phyloP scores from a whole-genome alignment of 495 filamentous ascomycete genomes.

The Astrothelium subdiscretum region DNA sequence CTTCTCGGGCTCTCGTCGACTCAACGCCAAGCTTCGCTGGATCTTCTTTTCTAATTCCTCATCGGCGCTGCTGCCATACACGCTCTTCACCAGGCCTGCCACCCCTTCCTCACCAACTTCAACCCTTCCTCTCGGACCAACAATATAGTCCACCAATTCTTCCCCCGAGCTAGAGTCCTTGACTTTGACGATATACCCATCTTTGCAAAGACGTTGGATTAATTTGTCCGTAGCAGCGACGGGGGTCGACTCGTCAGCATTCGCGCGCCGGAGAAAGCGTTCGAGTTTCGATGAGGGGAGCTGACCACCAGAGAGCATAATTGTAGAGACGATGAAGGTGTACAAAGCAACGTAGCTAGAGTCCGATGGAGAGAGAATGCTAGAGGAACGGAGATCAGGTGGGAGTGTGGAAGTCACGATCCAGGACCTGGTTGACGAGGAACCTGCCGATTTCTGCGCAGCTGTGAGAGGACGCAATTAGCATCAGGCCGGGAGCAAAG shows the following conservation, averaged over 20 bases:
- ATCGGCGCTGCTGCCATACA: conserved; percentile 31
- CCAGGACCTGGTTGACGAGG: conserved; percentile 42
- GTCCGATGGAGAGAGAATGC: conserved; percentile 65
- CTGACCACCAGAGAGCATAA: conserved; percentile 56
- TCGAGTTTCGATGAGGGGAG: conserved; percentile 48
- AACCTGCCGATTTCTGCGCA: conserved; percentile 36
- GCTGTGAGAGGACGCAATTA: conserved; percentile 28
- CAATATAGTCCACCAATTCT: conserved; percentile 61
- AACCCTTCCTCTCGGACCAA: conserved; percentile 74
- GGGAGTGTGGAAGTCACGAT: conserved; percentile 64
- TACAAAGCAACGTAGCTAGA: conserved; percentile 70
- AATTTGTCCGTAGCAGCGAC: conserved; percentile 53
- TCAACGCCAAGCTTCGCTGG: conserved; percentile 22
- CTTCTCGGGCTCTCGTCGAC: conserved; percentile 9
- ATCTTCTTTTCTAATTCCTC: conserved; percentile 28
- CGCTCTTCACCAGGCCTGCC: conserved; percentile 52
- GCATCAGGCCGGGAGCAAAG: background rate
- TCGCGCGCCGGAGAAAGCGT: conserved; percentile 61
- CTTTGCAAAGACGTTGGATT: conserved; percentile 60
- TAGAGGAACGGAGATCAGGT: conserved; percentile 44
- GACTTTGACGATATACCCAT: conserved; percentile 72
- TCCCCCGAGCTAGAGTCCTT: conserved; percentile 36
- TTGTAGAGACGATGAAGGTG: conserved; percentile 64
- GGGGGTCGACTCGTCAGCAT: conserved; percentile 63
- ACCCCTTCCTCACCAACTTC: conserved; percentile 70